phyloP scores from a whole-genome alignment of 805 yeast genomes.

The Huiozyma naganishii region DNA sequence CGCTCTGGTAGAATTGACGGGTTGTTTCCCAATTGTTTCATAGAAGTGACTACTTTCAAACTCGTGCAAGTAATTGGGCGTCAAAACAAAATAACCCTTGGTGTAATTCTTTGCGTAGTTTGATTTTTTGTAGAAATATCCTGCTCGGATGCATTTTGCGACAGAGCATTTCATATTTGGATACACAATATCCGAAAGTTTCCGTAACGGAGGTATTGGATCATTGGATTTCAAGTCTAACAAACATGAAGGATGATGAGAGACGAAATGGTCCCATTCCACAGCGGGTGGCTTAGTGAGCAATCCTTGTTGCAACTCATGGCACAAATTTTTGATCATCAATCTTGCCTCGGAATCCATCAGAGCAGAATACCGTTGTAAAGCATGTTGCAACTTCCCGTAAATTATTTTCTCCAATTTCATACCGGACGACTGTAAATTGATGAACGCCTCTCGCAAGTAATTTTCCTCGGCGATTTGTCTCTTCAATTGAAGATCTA shows the following conservation, averaged over 20 bases:
- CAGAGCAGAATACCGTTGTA: slow-evolving; percentile 40
- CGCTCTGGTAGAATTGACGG: neutral
- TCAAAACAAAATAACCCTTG: slow-evolving; percentile 54
- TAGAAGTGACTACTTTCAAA: slow-evolving; percentile 36
- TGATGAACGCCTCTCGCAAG: slow-evolving; percentile 52
- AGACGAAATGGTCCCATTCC: slow-evolving; percentile 64
- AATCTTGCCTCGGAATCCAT: slow-evolving; percentile 44
- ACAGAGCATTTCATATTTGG: slow-evolving; percentile 43
- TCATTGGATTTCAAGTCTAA: slow-evolving; percentile 30
- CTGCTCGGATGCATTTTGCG: slow-evolving; percentile 47
- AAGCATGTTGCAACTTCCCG: slow-evolving; percentile 47
- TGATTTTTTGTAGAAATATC: slow-evolving; percentile 48
- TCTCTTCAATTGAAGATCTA: slow-evolving; percentile 55
- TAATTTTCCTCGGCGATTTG: slow-evolving; percentile 54
- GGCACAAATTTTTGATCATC: slow-evolving; percentile 42
- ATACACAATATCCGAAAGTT: slow-evolving; percentile 40
- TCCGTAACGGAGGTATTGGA: slow-evolving; percentile 34
- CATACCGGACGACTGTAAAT: slow-evolving; percentile 54
- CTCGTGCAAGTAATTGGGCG: slow-evolving; percentile 59
- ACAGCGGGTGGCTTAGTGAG: slow-evolving; percentile 45
- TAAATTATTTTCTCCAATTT: slow-evolving; percentile 55
- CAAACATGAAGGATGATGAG: slow-evolving; percentile 33
- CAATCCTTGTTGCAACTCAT: slow-evolving; percentile 34
- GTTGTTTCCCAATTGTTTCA: slow-evolving; percentile 5
- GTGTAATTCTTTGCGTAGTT: slow-evolving; percentile 54